Evolutionary conservation across 352 stramenopile genomes (phyloP).

Genomic region (Pythium aquatile): DNA sequence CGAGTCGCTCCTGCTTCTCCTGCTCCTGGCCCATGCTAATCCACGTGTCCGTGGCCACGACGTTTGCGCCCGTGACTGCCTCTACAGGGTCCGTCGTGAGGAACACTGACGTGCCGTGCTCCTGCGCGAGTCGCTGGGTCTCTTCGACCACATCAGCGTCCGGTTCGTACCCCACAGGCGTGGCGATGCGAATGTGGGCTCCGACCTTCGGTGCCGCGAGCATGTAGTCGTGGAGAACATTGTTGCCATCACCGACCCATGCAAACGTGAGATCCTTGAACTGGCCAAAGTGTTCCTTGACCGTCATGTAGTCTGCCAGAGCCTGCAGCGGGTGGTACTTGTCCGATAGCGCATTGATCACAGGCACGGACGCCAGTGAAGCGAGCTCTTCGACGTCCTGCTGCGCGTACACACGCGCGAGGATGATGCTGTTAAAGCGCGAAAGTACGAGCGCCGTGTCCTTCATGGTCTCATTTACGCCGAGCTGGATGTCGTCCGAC

Average conservation of each 20-base stretch:
- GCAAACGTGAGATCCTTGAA: slow-evolving; percentile 91
- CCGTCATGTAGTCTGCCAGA: slow-evolving; percentile 97
- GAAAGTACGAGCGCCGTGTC: slow-evolving; percentile 86
- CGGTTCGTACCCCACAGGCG: slow-evolving; percentile 91
- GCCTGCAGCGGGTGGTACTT: slow-evolving; percentile 98
- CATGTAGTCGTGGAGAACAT: slow-evolving; percentile 98
- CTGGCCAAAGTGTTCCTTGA: slow-evolving; percentile 91
- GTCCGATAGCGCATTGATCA: slow-evolving; percentile 98
- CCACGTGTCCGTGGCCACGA: slow-evolving; percentile 98
- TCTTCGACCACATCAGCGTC: slow-evolving; percentile 89
- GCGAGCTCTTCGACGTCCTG: slow-evolving; percentile 87
- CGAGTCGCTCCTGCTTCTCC: slow-evolving; percentile 91
- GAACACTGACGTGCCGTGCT: slow-evolving; percentile 64
- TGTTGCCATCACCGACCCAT: slow-evolving; percentile 99
- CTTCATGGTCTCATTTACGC: slow-evolving; percentile 97
- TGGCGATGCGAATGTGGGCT: slow-evolving; percentile 95
- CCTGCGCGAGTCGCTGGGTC: slow-evolving; percentile 81
- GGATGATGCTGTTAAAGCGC: slow-evolving; percentile 96
- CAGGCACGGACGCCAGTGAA: slow-evolving; percentile 89
- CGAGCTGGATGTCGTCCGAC: slow-evolving; percentile 97
- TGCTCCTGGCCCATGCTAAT: slow-evolving; percentile 95
- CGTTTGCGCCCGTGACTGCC: slow-evolving; percentile 92
- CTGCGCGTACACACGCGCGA: slow-evolving; percentile 95
- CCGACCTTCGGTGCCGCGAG: slow-evolving; percentile 87
- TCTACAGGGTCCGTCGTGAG: slow-evolving; percentile 91